Base-by-base conservation (phyloP, 345 rosid species). In the Euphorbia pulcherrima region DNA sequence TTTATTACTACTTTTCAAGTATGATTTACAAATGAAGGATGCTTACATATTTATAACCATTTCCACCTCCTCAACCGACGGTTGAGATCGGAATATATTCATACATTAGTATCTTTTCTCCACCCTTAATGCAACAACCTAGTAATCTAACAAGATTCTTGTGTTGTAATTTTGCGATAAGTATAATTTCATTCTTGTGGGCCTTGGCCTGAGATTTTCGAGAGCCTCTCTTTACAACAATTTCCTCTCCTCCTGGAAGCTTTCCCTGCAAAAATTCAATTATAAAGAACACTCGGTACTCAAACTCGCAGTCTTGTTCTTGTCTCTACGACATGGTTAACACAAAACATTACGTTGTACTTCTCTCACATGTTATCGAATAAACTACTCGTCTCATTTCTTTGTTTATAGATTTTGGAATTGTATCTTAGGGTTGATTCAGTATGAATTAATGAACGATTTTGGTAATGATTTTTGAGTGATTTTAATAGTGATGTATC, bases 321-420 rank as follows among this genome's bases (percentile, higher is more conserved):
- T 16, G 6, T 41, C 23, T 18, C 12, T 35, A 17, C 33, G 5
- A 30, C 30, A 16, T 41, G 12, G 18, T 21, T 21, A 67, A 33
- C 37, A 33, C 9, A 70, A 17, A 29, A 13, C 44, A 5, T 77
- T 65, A 89, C 97, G 93, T 83, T 85, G 83, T 87, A 86, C 12
- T n/a, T n/a, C n/a, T n/a, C n/a, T n/a, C n/a, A n/a, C n/a, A n/a
- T n/a, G n/a, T n/a, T n/a, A n/a, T n/a, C n/a, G n/a, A n/a, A n/a
- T n/a, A n/a, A n/a, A n/a, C n/a, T n/a, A n/a, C n/a, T n/a, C n/a
- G n/a, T n/a, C n/a, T n/a, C n/a, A n/a, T n/a, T n/a, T n/a, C n/a
- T n/a, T n/a, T n/a, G n/a, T n/a, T n/a, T n/a, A n/a, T n/a, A n/a
- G n/a, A n/a, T n/a, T n/a, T n/a, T n/a, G n/a, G n/a, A n/a, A n/a